A percentile compares a stretch with the other conserved stretches of the same genome.
Conservation (phyloP, 768 basidiomycete genomes). For the Mycena galopus region DNA sequence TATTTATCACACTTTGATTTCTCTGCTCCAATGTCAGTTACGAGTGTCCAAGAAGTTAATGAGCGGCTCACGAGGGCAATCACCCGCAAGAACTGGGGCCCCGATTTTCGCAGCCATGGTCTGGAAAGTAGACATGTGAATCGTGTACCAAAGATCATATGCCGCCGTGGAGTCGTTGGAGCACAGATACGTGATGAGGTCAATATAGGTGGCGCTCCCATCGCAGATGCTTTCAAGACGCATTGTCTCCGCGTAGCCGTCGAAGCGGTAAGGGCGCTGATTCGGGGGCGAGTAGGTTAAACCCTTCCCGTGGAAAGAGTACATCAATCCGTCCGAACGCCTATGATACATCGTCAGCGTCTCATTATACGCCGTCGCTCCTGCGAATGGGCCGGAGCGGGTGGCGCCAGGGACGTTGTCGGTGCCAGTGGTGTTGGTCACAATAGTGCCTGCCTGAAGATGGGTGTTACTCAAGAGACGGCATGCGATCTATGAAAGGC, state of each 20-base stretch:
- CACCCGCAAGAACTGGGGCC: neutral
- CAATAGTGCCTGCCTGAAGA: neutral
- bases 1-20: no score
- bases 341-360: neutral
- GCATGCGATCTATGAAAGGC: no score
- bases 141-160: neutral
- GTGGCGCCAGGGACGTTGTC: constrained; percentile 33
- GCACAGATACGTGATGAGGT: neutral
- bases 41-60: no score
- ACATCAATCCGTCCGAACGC: neutral
- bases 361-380: constrained; percentile 1
- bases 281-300: neutral
- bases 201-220: neutral
- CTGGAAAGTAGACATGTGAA: neutral
- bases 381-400: constrained; percentile 3
- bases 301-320: neutral
- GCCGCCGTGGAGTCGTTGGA: neutral
- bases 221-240: constrained; percentile 23
- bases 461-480: neutral
- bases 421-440: constrained; percentile 9
- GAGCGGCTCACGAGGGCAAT: neutral
- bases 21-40: no score
- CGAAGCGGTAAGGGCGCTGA: neutral
- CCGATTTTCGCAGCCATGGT: neutral
- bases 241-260: constrained; percentile 1